Base-by-base conservation (phyloP, 345 rosid species). In the Populus deltoides region DNA sequence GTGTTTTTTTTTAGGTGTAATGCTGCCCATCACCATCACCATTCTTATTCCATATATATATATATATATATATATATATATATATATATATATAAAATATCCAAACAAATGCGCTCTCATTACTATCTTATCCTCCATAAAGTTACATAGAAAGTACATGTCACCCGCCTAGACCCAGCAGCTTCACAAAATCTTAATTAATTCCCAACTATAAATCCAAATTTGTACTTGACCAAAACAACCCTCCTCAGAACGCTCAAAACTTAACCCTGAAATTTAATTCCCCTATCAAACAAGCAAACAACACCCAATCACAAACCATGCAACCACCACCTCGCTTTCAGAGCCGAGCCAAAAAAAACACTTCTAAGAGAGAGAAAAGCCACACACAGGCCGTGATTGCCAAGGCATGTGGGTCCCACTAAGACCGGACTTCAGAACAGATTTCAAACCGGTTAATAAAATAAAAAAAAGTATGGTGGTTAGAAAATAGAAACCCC, bases 331-430 rank as follows among this genome's bases (percentile, higher is more conserved):
- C 7, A 27, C 59, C 45, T 15, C 24, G 36, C 33, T 2, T 43
- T 22, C 12, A 7, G 51, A 78, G 84, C 85, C 78, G 39, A 71
- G 73, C 75, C 79, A 51, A 55, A 43, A 5, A 8, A 38, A 33
- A 33, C 5, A 8, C 9, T 16, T 35, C 11, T 2, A 53, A 24
- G 35, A 20, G 61, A 47, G 51, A 27, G 13, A 41, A 24, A 72
- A 66, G 51, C 8, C 45, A 62, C 43, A 27, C 57, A 10, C 3
- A 22, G 72, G 83, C 86, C 83, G 86, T 51, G 85, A 87, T 79
- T 85, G 87, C 79, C 87, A 75, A 75, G 57, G 81, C 41, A 2
- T 1, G 45, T 75, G 85, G 87, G 84, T 3, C 90, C 85, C 74
- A 35, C 18, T 62, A 65, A 2, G 78, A 70, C 84, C 84, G 90